A percentile compares a stretch with the other conserved stretches of the same genome.
These are phyloP conservation scores for Candida freyschussii DNA, from an alignment of 1,139 yeast species.

Conservation along the genomic window DNA sequence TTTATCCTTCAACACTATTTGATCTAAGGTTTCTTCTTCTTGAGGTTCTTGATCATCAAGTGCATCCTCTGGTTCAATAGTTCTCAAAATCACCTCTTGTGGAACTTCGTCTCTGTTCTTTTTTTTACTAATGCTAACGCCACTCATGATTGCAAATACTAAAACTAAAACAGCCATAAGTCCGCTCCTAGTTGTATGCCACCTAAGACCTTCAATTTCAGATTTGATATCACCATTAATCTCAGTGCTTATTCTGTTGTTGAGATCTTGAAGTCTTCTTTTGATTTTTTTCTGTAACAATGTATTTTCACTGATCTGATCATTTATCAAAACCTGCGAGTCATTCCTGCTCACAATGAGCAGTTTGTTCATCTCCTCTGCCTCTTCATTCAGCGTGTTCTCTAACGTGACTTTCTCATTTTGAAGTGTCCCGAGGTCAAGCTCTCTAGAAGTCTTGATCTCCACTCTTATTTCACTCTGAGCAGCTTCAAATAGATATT, in stretches of 20 bases:
- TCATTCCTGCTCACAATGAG: slow-evolving; percentile 62
- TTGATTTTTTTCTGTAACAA: slow-evolving; percentile 67
- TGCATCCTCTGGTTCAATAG: slow-evolving; percentile 28
- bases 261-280: slow-evolving; percentile 74
- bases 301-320: slow-evolving; percentile 82
- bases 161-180: slow-evolving; percentile 34
- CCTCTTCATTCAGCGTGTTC: slow-evolving; percentile 62
- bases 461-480: slow-evolving; percentile 83
- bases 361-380: slow-evolving; percentile 74
- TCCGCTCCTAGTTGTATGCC: slow-evolving; percentile 93
- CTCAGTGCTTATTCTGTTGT: slow-evolving; percentile 80
- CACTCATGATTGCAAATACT: slow-evolving; percentile 45
- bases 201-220: slow-evolving; percentile 81
- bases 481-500: slow-evolving; percentile 87
- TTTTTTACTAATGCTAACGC: slow-evolving; percentile 40
- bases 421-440: slow-evolving; percentile 63
- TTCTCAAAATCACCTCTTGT: slow-evolving; percentile 28
- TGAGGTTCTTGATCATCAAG: slow-evolving; percentile 23
- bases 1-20: slow-evolving; percentile 2
- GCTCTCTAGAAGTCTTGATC: slow-evolving; percentile 66
- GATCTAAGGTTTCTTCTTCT: slow-evolving; percentile 4
- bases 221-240: slow-evolving; percentile 78
- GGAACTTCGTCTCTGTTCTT: slow-evolving; percentile 27
- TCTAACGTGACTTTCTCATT: slow-evolving; percentile 66
- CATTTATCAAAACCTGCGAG: slow-evolving; percentile 78